phyloP scores from a whole-genome alignment of 768 basidiomycete species.

The Phanerochaete sordida region DNA sequence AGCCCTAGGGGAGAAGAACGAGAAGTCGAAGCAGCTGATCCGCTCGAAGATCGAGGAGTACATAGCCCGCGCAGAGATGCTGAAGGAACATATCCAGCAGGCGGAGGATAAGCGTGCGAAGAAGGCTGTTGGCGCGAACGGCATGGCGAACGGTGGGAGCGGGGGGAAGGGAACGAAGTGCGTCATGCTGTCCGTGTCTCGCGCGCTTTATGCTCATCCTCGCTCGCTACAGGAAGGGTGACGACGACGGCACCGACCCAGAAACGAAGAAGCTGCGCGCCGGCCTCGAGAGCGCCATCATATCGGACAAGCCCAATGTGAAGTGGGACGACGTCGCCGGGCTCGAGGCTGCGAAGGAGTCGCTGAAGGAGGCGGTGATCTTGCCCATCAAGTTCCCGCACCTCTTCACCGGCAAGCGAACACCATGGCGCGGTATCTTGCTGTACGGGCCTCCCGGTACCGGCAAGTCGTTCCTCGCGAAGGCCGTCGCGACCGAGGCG shows the following conservation, averaged over 20 bases:
- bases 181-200: conserved; percentile 16
- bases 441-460: conserved; percentile 98
- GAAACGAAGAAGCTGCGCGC: conserved; percentile 97
- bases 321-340: conserved; percentile 99
- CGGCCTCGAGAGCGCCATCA: conserved; percentile 81
- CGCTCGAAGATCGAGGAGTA: conserved; percentile 89
- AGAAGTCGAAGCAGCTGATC: conserved; percentile 84
- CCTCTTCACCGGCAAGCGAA: conserved; percentile 96
- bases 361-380: conserved; percentile 97
- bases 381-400: conserved; percentile 99
- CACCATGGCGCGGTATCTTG: conserved; percentile 94
- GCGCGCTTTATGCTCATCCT: conserved; percentile 5
- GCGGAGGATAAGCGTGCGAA: conserved; percentile 60
- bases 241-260: conserved; percentile 79
- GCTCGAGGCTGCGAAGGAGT: conserved; percentile 90
- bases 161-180: conserved; percentile 35
- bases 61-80: conserved; percentile 83
- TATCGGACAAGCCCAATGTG: conserved; percentile 92
- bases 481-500: conserved; percentile 98
- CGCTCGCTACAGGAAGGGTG: conserved; percentile 37
- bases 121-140: conserved; percentile 48
- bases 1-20: conserved; percentile 84
- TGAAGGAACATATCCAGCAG: conserved; percentile 78
- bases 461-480: conserved; percentile 94
- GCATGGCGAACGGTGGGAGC: conserved; percentile 35